Conservation (phyloP, 495 filamentous ascomycete species). For the Rostrohypoxylon terebratum region DNA sequence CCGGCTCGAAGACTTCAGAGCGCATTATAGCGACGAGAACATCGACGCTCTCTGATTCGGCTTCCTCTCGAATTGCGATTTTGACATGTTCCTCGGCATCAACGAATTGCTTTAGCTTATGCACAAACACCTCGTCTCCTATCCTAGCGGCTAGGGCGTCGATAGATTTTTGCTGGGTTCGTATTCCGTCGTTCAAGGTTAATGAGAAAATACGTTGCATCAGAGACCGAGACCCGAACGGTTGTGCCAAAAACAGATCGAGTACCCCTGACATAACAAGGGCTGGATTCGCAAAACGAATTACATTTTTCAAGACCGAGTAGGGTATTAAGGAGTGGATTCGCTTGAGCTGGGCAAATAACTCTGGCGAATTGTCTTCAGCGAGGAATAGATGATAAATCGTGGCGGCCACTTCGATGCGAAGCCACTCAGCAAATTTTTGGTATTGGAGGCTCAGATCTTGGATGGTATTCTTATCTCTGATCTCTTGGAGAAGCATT, state of each 20-base stretch:
- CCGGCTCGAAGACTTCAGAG: slow-evolving; percentile 75
- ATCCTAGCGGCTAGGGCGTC: slow-evolving; percentile 80
- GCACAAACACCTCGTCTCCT: slow-evolving; percentile 78
- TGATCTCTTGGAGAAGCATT: slow-evolving; percentile 92
- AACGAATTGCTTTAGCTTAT: slow-evolving; percentile 83
- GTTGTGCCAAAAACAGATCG: slow-evolving; percentile 94
- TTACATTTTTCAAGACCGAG: slow-evolving; percentile 92
- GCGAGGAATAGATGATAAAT: slow-evolving; percentile 97
- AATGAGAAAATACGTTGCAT: slow-evolving; percentile 93
- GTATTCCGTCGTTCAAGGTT: slow-evolving; percentile 91
- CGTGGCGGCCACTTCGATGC: slow-evolving; percentile 96
- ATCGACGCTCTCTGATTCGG: slow-evolving; percentile 76
- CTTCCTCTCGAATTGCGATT: slow-evolving; percentile 76
- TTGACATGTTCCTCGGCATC: slow-evolving; percentile 80
- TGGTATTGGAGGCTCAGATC: slow-evolving; percentile 95
- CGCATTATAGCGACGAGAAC: slow-evolving; percentile 84
- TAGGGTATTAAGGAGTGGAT: slow-evolving; percentile 96
- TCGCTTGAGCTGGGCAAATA: slow-evolving; percentile 92
- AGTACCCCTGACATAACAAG: slow-evolving; percentile 93
- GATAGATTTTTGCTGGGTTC: slow-evolving; percentile 83
- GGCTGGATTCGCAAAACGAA: slow-evolving; percentile 94
- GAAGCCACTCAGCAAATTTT: slow-evolving; percentile 98
- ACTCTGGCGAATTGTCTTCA: slow-evolving; percentile 95
- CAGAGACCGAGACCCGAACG: slow-evolving; percentile 87
- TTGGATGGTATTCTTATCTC: slow-evolving; percentile 82